Percentiles rank a stretch among this genome's conserved stretches.
These are phyloP conservation scores for Colletotrichum chrysophilum DNA, from an alignment of 2,329 filamentous ascomycete species.

Conservation along the genomic window DNA sequence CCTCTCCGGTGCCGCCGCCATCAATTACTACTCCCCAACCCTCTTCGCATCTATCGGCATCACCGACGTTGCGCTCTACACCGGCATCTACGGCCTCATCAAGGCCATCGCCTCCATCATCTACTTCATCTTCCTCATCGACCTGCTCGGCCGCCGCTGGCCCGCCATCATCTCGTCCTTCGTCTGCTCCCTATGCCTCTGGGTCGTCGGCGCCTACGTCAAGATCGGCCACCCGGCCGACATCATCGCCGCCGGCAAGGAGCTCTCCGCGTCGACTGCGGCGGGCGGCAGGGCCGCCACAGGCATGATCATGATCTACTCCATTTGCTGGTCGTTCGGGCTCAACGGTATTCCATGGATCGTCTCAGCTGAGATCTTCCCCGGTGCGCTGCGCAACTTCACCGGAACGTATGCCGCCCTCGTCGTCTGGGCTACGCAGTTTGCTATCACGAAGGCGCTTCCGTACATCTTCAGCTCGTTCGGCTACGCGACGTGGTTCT, in stretches of 20 bases:
- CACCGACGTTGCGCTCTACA: constrained; percentile 48
- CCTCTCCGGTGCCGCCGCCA: constrained; percentile 47
- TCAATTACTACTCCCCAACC: constrained; percentile 49
- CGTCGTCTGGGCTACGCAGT: constrained; percentile 45
- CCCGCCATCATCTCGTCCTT: constrained; percentile 53
- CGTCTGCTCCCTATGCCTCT: constrained; percentile 54
- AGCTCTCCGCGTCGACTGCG: constrained; percentile 43
- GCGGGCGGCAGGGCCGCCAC: constrained; percentile 58
- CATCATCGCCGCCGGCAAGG: constrained; percentile 46
- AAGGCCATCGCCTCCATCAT: constrained; percentile 46
- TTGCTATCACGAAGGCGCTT: constrained; percentile 47
- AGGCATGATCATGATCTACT: constrained; percentile 60
- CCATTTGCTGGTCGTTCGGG: constrained; percentile 51
- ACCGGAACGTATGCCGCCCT: constrained; percentile 46
- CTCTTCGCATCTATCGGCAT: constrained; percentile 51
- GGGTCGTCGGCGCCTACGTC: constrained; percentile 58
- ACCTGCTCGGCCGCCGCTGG: constrained; percentile 41
- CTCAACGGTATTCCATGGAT: constrained; percentile 53
- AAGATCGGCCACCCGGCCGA: constrained; percentile 53
- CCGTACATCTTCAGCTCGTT: constrained; percentile 49
- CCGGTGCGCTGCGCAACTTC: constrained; percentile 45
- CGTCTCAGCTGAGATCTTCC: constrained; percentile 49
- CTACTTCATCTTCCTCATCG: constrained; percentile 44
- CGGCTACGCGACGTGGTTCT: constrained; percentile 60
- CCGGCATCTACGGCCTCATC: constrained; percentile 55